Evolutionary conservation across 1,284 basidiomycete genomes (phyloP), one percentile per base, ranked within the genome.

Genomic region (Pholiota adiposa): DNA sequence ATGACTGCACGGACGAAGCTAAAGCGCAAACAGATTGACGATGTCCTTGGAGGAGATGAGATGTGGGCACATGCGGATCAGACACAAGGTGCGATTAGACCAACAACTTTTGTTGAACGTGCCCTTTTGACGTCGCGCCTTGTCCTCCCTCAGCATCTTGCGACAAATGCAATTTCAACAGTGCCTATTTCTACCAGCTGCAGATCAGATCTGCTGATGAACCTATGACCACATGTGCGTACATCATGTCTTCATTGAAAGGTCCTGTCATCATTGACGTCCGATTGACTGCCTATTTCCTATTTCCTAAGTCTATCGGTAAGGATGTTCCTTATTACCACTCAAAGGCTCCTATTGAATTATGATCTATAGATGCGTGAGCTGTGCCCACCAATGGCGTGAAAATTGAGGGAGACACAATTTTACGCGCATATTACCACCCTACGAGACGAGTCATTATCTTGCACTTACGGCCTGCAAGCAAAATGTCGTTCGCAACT

Each of bases 131-230:
- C 16, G 7, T 29, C 2, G 29, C 9, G 8, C 21, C 12, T 18
- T 14, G n/a, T 16, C 49, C 29, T 16, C 51, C 27, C 52, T 52
- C 53, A 93, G 94, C 88, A 18, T 85, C 84, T 18, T 99, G 96
- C 74, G 90, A 91, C 14, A 96, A 96, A 71, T 99, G 97, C 75
- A 96, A 97, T 70, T 83, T 92, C 69, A 84, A 86, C 40, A 81
- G 89, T 58, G 95, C 97, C 6, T 98, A 97, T 77, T 99, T 93
- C 76, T 94, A 96, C 75, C 96, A 98, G 77, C 79, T 98, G 18
- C 97, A 99, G 75, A 99, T 98, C 66, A 81, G 97, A 34, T 96
- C 94, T 68, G 97, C 97, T 0, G 96, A 97, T 73, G 96, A 97
- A 72, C 96, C 96, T 5, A 96, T 96, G 92, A 97, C 96, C 7